Conservation (phyloP, 331 rosid species). For the Stylosanthes scabra region DNA sequence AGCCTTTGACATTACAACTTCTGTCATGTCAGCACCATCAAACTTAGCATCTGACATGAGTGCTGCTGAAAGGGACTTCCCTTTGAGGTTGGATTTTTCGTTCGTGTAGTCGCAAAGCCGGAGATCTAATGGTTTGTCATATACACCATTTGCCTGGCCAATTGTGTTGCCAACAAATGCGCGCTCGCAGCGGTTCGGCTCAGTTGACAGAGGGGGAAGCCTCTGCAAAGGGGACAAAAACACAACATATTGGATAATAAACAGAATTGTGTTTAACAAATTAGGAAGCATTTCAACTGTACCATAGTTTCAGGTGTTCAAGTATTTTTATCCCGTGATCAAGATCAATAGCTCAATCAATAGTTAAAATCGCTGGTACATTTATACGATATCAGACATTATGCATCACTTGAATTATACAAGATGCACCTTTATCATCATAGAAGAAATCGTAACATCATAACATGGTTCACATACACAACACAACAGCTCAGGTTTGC, state of each 20-base stretch:
- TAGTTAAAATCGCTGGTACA: too few relatives aligned
- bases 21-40: slow-evolving; percentile 98
- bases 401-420: not conserved
- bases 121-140: slow-evolving; percentile 93
- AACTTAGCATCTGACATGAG: slow-evolving; percentile 97
- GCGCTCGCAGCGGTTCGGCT: slow-evolving; percentile 87
- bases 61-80: slow-evolving; percentile 94
- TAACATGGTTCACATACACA: too few relatives aligned
- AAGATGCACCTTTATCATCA: slow-evolving; percentile 5
- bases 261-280: slow-evolving; percentile 13
- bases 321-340: too few relatives aligned
- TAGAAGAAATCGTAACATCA: not conserved
- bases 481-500: slow-evolving; percentile 8
- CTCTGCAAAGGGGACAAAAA: slow-evolving; percentile 58
- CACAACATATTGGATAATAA: slow-evolving; percentile 13
- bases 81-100: slow-evolving; percentile 82
- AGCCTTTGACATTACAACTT: slow-evolving; percentile 97
- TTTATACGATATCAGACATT: not conserved
- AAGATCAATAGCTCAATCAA: too few relatives aligned
- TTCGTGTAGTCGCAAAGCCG: slow-evolving; percentile 89
- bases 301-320: not conserved
- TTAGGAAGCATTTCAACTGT: slow-evolving; percentile 26
- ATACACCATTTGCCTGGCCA: slow-evolving; percentile 96
- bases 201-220: slow-evolving; percentile 93
- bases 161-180: slow-evolving; percentile 95